phyloP scores from a whole-genome alignment of 2,329 filamentous ascomycete species.

The Rugonectria rugulosa region DNA sequence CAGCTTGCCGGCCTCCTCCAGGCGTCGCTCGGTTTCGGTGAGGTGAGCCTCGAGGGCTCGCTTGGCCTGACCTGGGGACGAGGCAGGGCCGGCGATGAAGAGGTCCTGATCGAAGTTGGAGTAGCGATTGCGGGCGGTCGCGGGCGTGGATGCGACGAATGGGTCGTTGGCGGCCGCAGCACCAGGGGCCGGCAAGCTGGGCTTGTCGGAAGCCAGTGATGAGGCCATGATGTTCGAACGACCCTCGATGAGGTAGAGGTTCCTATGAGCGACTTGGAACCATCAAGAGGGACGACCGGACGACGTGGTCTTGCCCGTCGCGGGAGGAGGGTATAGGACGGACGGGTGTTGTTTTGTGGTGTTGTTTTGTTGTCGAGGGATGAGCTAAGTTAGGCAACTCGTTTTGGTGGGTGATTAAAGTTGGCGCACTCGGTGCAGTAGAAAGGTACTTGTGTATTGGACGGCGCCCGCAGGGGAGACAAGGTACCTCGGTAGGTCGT shows the following conservation, averaged over 20 bases:
- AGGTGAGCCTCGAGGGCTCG: slow-evolving; percentile 90
- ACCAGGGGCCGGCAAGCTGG: slow-evolving; percentile 49
- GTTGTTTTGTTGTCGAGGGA: slow-evolving; percentile 29
- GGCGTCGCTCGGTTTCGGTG: slow-evolving; percentile 87
- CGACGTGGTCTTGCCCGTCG: slow-evolving; percentile 38
- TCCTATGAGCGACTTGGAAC: slow-evolving; percentile 38
- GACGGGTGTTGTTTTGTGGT: slow-evolving; percentile 21
- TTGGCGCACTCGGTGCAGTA: slow-evolving; percentile 26
- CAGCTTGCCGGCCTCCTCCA: slow-evolving; percentile 89
- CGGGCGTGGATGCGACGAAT: slow-evolving; percentile 59
- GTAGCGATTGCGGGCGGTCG: slow-evolving; percentile 70
- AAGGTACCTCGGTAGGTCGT: too few species aligned
- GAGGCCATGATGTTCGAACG: slow-evolving; percentile 50
- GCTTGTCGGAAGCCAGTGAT: slow-evolving; percentile 52
- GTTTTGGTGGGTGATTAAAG: slow-evolving; percentile 33
- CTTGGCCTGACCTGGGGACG: slow-evolving; percentile 87
- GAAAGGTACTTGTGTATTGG: too few species aligned
- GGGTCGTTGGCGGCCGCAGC: slow-evolving; percentile 60
- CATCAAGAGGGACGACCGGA: slow-evolving; percentile 39
- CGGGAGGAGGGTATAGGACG: slow-evolving; percentile 20
- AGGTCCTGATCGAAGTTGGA: slow-evolving; percentile 83
- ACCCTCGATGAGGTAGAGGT: slow-evolving; percentile 33
- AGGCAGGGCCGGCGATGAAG: slow-evolving; percentile 76
- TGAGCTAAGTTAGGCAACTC: not conserved
- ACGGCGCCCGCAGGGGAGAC: too few species aligned